Conservation (phyloP, 1,139 yeast species). For the Geotrichum klebahnii region DNA sequence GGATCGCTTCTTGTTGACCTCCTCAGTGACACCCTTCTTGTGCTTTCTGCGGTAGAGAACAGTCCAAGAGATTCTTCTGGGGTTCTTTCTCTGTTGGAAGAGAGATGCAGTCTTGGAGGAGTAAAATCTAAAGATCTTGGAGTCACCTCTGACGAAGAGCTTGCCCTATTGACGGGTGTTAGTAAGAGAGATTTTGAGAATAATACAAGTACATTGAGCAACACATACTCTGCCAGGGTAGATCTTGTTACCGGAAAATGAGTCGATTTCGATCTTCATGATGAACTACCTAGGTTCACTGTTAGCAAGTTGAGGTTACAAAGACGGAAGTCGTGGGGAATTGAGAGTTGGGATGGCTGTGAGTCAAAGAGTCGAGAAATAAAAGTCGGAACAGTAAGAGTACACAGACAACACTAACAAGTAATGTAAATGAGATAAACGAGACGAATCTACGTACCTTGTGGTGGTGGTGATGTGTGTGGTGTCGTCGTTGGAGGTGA, state of each 20-base stretch:
- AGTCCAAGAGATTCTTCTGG: constrained; percentile 99
- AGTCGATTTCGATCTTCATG: constrained; percentile 99
- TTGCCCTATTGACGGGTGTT: constrained; percentile 52
- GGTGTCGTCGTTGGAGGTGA: constrained; percentile 9
- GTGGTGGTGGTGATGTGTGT: constrained; percentile 6
- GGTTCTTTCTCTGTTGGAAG: constrained; percentile 99
- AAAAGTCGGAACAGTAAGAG: too few relatives aligned
- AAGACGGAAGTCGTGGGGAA: not conserved
- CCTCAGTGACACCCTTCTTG: constrained; percentile 99
- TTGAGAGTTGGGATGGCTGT: not conserved
- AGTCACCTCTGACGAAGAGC: constrained; percentile 98
- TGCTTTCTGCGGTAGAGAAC: constrained; percentile 99
- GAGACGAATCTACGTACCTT: constrained; percentile 64
- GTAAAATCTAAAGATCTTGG: constrained; percentile 99
- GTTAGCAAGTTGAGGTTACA: not conserved
- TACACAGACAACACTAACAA: too few relatives aligned
- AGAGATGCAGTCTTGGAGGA: constrained; percentile 96
- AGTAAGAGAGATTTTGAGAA: constrained; percentile 1
- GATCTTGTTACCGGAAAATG: constrained; percentile 98
- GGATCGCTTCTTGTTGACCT: constrained; percentile 92
- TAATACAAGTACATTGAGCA: not conserved
- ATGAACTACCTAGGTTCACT: constrained; percentile 22
- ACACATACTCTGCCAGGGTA: constrained; percentile 88
- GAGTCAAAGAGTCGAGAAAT: too few relatives aligned
- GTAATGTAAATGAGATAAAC: too few relatives aligned